Base-by-base conservation (phyloP, 2,329 filamentous ascomycete genomes). In the Fusarium illudens region DNA sequence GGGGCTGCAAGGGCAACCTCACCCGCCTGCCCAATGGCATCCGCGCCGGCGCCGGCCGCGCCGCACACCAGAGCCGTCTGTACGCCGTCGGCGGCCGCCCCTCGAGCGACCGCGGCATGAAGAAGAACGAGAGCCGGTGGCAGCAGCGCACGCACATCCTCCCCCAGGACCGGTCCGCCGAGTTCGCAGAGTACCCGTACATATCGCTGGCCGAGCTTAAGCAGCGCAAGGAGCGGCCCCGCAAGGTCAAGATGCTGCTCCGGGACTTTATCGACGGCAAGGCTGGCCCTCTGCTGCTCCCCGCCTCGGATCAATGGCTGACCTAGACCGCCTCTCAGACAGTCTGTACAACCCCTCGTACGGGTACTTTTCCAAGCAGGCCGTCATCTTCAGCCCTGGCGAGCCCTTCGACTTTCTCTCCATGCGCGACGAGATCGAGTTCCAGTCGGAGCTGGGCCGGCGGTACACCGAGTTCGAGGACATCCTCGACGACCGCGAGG, bases 351-450 rank as follows among this genome's bases (percentile, higher is more conserved):
- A 98, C 76, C 94, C 94, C 0, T 86, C 93, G 71, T 98, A 97
- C 76, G 94, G 95, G 71, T 97, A 97, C 83, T 97, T 97, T 80
- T 94, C 94, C 56, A 97, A 97, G 75, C 93, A 97, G 77, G 95
- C 93, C 74, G 94, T 96, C 76, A 97, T 99, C 79, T 99, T 99
- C 83, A 92, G 89, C 32, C 93, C 95, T 11, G 94, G 94, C 60
- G 90, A 94, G 67, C 93, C 96, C 4, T 99, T 99, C 81, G 84
- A 96, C 75, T 99, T 99, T 83, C 89, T 87, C 72, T 78, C 82
- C 19, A 88, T 99, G 73, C 86, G 88, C 74, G 93, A 97, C 79
- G 95, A 97, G 75, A 87, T 92, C 49, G 90, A 92, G 52, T 99
- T 99, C 82, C 89, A 96, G 78, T 80, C 85, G 39, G 80, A 92